Conservation (phyloP, 1,284 basidiomycete genomes). For the Tetrapyrgos nigripes region DNA sequence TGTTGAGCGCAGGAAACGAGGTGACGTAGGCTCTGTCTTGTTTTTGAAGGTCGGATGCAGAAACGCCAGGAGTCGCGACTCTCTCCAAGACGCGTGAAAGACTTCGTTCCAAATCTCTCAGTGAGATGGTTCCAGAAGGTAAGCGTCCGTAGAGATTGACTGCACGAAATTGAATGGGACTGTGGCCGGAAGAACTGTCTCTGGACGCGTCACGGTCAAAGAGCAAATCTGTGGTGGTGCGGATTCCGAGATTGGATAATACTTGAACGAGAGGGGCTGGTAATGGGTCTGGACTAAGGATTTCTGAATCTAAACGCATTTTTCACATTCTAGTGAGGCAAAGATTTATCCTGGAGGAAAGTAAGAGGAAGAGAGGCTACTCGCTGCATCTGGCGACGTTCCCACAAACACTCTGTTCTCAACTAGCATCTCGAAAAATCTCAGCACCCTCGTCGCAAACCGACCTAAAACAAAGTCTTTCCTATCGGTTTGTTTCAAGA, state of each 20-base stretch:
- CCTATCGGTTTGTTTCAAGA: no score
- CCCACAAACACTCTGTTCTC: no score
- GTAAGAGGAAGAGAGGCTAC: no score
- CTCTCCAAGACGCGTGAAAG: neutral
- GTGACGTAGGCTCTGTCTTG: neutral
- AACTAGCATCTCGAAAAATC: no score
- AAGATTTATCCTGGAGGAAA: no score
- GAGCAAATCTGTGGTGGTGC: slow-evolving; percentile 7
- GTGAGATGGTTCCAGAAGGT: slow-evolving; percentile 12
- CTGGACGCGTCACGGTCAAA: neutral
- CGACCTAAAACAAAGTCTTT: no score
- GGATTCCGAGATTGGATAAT: slow-evolving; percentile 1
- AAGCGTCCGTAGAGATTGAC: slow-evolving; percentile 12
- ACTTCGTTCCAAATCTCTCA: slow-evolving; percentile 6
- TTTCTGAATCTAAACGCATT: neutral
- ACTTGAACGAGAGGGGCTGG: slow-evolving; percentile 1
- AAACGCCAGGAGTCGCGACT: slow-evolving; percentile 7
- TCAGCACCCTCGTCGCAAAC: no score
- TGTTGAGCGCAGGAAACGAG: slow-evolving; percentile 5
- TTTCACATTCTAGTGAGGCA: neutral
- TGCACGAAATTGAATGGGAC: slow-evolving; percentile 11
- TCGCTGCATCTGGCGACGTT: no score
- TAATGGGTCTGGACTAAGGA: neutral
- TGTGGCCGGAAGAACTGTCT: neutral
- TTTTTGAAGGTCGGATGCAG: neutral